Base-by-base conservation (phyloP, 371 early-diverging fungal genomes). In the Syncephalastrum monosporum region DNA sequence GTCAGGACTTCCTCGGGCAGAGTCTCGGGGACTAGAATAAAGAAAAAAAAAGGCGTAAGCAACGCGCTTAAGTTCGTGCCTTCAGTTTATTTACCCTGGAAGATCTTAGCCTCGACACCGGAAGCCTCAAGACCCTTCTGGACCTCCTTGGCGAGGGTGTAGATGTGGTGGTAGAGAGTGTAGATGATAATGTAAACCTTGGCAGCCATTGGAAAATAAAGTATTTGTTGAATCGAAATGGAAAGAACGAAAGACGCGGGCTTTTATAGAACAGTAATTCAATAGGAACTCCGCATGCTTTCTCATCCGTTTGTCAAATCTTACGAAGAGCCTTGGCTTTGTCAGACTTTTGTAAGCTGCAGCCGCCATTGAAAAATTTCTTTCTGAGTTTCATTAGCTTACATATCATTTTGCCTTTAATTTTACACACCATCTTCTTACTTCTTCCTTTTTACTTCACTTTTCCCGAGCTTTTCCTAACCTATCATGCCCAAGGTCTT, bases 71-170 rank as follows among this genome's bases (percentile, higher is more conserved):
- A 2, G 7, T 12, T 33, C 10, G 5, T 33, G 21, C 21, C 8
- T 33, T 12, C 10, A 5, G 10, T 33, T 4, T 49, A 16, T 21
- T 51, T 67, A 59, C 61, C 65, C 67, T 84, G 90, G 64, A 71
- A 90, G 33, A 91, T 71, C 55, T 69, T 82, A 23, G 76, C 90
- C n/a, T 86, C 80, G 25, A 83, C 85, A 45, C 83, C 82, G 47
- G 67, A 62, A 14, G 59, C 55, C 47, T 84, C 81, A 38, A 83
- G 63, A 25, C 90, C 90, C 57, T 84, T 71, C 68, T 85, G 72
- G 49, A 88, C 72, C 23, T 72, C 77, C 47, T 83, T 58, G 54
- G 80, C 85, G 21, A 87, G 71, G 15, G 75, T 77, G 60, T 69
- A 66, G 61, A 85, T 66, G 74, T 85, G 85, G 43, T 79, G 81